These are phyloP conservation scores for Alternaria panax DNA, from an alignment of 2,329 filamentous ascomycete species.

Conservation along the genomic window DNA sequence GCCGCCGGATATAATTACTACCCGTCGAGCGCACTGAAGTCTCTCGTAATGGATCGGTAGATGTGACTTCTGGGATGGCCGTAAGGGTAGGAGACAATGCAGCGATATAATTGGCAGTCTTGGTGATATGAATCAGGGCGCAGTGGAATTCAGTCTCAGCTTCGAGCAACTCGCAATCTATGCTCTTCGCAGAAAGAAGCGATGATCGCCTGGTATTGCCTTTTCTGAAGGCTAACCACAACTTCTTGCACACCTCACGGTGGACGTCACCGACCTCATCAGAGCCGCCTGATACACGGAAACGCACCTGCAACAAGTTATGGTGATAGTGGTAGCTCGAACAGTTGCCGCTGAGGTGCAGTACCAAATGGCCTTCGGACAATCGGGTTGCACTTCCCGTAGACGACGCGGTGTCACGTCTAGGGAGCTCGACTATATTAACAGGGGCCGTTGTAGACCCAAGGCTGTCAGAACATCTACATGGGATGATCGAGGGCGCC, in stretches of 20 bases:
- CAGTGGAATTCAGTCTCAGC: constrained; percentile 24
- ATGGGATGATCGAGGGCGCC: background rate
- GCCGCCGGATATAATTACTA: background rate
- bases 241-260: constrained; percentile 34
- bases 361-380: constrained; percentile 29
- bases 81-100: constrained; percentile 25
- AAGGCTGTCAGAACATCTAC: background rate
- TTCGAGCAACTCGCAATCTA: constrained; percentile 27
- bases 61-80: constrained; percentile 24
- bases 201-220: constrained; percentile 35
- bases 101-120: constrained; percentile 25
- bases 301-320: constrained; percentile 27
- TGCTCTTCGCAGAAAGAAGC: constrained; percentile 30
- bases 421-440: constrained; percentile 1
- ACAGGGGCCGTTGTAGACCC: background rate
- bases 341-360: constrained; percentile 38
- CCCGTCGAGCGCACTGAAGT: constrained; percentile 10
- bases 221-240: constrained; percentile 37
- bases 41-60: constrained; percentile 18
- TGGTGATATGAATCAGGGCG: constrained; percentile 31
- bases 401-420: constrained; percentile 29
- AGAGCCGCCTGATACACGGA: constrained; percentile 22
- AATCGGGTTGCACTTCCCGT: constrained; percentile 24
- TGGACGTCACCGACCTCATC: constrained; percentile 24
- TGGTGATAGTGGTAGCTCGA: constrained; percentile 40